phyloP scores from a whole-genome alignment of 169 alveolate genomes.

The Eimeria falciformis region DNA sequence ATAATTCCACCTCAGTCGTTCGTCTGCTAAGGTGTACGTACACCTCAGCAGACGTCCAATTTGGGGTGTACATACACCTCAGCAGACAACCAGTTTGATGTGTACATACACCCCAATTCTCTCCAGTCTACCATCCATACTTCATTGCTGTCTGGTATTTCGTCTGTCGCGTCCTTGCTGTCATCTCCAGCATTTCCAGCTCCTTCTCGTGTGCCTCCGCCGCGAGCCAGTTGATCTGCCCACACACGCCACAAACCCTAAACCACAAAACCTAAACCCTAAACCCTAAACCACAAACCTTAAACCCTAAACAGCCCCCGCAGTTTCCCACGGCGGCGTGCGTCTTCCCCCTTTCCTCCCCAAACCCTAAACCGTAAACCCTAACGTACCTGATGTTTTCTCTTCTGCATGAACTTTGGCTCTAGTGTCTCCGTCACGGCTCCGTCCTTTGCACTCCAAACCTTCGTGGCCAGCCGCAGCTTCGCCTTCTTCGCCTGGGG shows the following conservation, averaged over 20 bases:
- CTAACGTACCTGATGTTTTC: conserved; percentile 68
- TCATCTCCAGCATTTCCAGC: conserved; percentile 86
- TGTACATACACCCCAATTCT: neutral
- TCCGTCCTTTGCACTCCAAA: conserved; percentile 67
- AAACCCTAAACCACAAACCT: neutral
- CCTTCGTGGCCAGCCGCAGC: conserved; percentile 66
- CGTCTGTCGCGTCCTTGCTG: conserved; percentile 85
- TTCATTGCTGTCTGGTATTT: conserved; percentile 88
- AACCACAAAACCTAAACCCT: neutral
- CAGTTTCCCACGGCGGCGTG: neutral
- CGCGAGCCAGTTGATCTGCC: conserved; percentile 91
- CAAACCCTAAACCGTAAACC: conserved; percentile 5
- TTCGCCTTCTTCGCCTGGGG: conserved; percentile 43
- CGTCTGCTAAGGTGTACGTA: neutral
- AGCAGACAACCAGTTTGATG: neutral
- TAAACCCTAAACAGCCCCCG: neutral
- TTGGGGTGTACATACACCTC: neutral
- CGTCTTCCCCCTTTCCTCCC: neutral
- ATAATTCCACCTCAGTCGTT: too few relatives aligned
- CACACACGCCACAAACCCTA: neutral
- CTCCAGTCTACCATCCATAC: conserved; percentile 87
- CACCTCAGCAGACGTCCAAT: neutral
- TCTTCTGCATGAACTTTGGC: conserved; percentile 72
- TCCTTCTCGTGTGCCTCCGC: conserved; percentile 90
- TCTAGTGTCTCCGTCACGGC: conserved; percentile 54